Base-by-base conservation (phyloP, 2,329 filamentous ascomycete genomes). In the Stachybotrys chartarum region DNA sequence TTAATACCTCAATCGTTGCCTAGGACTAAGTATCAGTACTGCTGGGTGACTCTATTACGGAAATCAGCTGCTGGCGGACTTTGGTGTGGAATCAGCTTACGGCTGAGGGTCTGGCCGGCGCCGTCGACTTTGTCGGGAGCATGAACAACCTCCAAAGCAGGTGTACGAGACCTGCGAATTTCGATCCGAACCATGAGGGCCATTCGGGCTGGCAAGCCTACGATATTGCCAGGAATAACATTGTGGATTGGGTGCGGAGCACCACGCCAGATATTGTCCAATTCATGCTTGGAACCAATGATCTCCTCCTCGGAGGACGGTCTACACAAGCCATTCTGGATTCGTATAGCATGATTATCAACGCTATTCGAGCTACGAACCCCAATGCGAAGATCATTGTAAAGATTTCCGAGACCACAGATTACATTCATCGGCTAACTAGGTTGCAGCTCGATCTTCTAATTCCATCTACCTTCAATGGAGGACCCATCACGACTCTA, bases 231-330 rank as follows among this genome's bases (percentile, higher is more conserved):
- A 71, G 71, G 58, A 69, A 66, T 53, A 68, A 76, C 57, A 63
- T 75, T 7, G 63, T 63, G 3, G 64, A 63, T 32, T 76, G 74
- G 74, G 61, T 75, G 18, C 61, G 64, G 30, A 64, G 45, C 51
- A 67, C 69, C 1, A 66, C 64, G 10, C 69, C 74, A 16, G 74
- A 76, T 55, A 66, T 77, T 10, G 70, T 76, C 14, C 72, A 70
- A 63, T 75, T 75, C 61, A 75, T 75, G 72, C 66, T 77, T 7
- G 75, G 75, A 39, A 77, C 74, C 6, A 75, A 77, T 59, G 74
- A 77, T 58, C 67, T 76, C 5, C 60, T 60, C 14, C 56, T 61
- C 14, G 67, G 68, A 5, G 12, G 35, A 31, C 24, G 49, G 12
- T 32, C 11, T 18, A 17, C 59, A 63, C 7, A 60, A 55, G 30